A percentile compares a stretch with the other conserved stretches of the same genome.
phyloP scores from a whole-genome alignment of 2,329 filamentous ascomycete species.

The Paracorniculantispora psalliotae region DNA sequence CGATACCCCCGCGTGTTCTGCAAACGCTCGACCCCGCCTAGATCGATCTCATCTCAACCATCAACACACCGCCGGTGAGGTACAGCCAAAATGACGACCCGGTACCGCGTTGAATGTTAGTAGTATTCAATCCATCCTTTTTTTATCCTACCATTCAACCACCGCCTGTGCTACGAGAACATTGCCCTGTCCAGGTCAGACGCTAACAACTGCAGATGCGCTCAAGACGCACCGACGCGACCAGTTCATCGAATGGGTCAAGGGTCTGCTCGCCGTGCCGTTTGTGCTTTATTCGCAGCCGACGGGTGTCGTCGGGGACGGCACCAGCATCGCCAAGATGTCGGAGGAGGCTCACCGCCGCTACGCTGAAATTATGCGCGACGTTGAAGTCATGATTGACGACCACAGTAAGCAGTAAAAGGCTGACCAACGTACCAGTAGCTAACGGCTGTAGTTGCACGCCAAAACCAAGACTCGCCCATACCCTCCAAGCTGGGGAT shows the following conservation, averaged over 20 bases:
- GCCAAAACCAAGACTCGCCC: constrained; percentile 59
- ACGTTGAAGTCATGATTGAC: constrained; percentile 86
- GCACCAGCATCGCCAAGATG: constrained; percentile 62
- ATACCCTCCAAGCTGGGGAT: constrained; percentile 87
- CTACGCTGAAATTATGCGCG: constrained; percentile 91
- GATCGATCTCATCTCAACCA: neutral
- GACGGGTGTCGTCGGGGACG: constrained; percentile 74
- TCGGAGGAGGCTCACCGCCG: constrained; percentile 76
- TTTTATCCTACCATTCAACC: neutral
- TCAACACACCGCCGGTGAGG: neutral
- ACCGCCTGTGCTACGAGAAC: too few relatives aligned
- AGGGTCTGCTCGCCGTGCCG: constrained; percentile 86
- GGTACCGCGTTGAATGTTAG: constrained; percentile 71
- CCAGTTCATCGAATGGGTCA: constrained; percentile 95
- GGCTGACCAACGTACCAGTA: too few relatives aligned
- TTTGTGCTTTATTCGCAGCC: constrained; percentile 97
- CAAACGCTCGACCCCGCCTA: constrained; percentile 7
- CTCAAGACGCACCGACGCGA: constrained; percentile 83
- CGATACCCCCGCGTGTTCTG: neutral
- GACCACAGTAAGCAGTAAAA: constrained; percentile 66
- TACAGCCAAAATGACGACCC: constrained; percentile 48
- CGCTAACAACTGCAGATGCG: constrained; percentile 41
- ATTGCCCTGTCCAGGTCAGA: neutral
- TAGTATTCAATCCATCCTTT: too few relatives aligned
- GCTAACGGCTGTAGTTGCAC: constrained; percentile 50